A percentile compares a stretch with the other conserved stretches of the same genome.
Conservation (phyloP, 1,139 yeast genomes). For the Pichia sp. region DNA sequence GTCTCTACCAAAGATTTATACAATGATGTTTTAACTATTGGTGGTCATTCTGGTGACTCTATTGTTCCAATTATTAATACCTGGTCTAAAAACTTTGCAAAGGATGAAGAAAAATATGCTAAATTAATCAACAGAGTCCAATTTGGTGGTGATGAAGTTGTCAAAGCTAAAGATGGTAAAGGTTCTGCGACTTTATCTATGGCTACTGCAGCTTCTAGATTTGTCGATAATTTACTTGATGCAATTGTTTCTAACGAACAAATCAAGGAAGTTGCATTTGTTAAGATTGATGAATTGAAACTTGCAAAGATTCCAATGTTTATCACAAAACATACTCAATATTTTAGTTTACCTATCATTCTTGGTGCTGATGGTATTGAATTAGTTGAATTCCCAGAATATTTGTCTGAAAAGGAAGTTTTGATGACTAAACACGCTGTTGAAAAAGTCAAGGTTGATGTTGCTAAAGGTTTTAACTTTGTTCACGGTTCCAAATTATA, state of each 20-base stretch:
- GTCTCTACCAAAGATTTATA: constrained; percentile 35
- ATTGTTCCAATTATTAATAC: constrained; percentile 47
- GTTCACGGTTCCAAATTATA: constrained; percentile 45
- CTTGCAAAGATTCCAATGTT: constrained; percentile 23
- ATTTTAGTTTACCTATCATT: constrained; percentile 57
- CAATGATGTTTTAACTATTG: constrained; percentile 55
- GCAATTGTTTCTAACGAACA: constrained; percentile 33
- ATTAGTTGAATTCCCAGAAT: constrained; percentile 42
- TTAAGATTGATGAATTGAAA: constrained; percentile 50
- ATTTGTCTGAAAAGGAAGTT: constrained; percentile 39
- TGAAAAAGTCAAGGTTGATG: constrained; percentile 48
- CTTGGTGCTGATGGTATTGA: constrained; percentile 45
- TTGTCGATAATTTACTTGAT: constrained; percentile 46
- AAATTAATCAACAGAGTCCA: constrained; percentile 57
- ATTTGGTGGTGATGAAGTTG: constrained; percentile 77
- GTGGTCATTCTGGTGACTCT: constrained; percentile 76
- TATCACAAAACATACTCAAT: constrained; percentile 40
- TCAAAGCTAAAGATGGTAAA: constrained; percentile 68
- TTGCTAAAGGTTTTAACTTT: constrained; percentile 55
- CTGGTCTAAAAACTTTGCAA: constrained; percentile 27
- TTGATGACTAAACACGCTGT: constrained; percentile 47
- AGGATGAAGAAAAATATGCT: constrained; percentile 25
- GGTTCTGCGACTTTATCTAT: constrained; percentile 75
- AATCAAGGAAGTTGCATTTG: constrained; percentile 49
- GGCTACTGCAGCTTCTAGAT: constrained; percentile 73